Evolutionary conservation across 495 filamentous ascomycete genomes (phyloP), one percentile per base, ranked within the genome.

Genomic region (Talaromyces stipitatus): DNA sequence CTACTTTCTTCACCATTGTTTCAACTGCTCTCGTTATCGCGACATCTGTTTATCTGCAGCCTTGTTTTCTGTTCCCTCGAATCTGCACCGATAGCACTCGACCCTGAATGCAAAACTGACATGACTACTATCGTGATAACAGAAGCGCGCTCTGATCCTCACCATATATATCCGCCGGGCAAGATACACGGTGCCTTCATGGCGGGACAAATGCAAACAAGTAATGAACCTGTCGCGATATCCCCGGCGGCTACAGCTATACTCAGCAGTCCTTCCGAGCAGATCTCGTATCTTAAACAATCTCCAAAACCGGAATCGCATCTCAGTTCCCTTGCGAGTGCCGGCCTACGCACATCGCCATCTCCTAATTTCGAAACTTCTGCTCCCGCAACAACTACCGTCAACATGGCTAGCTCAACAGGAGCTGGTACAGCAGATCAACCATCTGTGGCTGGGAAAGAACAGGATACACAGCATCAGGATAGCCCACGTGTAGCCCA

Each of bases 61-160:
- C 48, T 51, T 51, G 47, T 26, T 46, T 33, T 5, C 43, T 46
- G 22, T 20, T 26, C 20, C 2, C 12, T 24, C 45, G 45, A 24
- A 11, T 24, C 45, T 18, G 2, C 6, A 4, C 20, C 5, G n/a
- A n/a, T n/a, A n/a, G n/a, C n/a, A n/a, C n/a, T 9, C 45, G 45
- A 23, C 22, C 45, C 11, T 23, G 14, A 26, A 71, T 90, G n/a
- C 78, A 23, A 81, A 48, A 77, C 81, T 65, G 82, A 90, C 38
- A 79, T 95, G 56, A 84, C 85, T 24, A 87, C 84, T 33, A 84
- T 82, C 41, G 73, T 88, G 2, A 77, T 84, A 14, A 75, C 85
- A 22, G 68, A 94, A 55, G 75, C 86, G 43, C 72, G 89, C 28
- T 81, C 87, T 1, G 77, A 92, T 60, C 61, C 66, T 67, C 71